These are phyloP conservation scores for Gymnopus androsaceus DNA, from an alignment of 1,284 basidiomycete species.

Conservation along the genomic window DNA sequence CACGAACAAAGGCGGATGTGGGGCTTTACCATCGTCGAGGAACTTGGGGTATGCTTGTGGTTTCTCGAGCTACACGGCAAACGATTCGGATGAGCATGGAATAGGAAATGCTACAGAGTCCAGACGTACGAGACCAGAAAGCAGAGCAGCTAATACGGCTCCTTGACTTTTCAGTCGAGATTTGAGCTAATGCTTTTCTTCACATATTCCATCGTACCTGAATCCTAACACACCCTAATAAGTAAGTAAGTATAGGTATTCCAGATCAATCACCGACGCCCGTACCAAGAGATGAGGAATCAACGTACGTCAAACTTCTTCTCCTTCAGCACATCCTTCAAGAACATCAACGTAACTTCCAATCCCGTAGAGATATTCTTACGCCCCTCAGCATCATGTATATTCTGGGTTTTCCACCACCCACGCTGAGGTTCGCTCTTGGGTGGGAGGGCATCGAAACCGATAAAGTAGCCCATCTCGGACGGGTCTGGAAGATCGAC, in stretches of 20 bases:
- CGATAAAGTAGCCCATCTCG: constrained; percentile 32
- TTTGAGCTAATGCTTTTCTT: background rate
- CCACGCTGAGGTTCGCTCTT: constrained; percentile 68
- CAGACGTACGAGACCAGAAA: constrained; percentile 65
- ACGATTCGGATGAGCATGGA: background rate
- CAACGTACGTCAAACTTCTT: constrained; percentile 55
- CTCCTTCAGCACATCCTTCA: constrained; percentile 51
- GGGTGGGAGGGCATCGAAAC: constrained; percentile 38
- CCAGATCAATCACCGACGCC: background rate
- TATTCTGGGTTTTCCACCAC: constrained; percentile 71
- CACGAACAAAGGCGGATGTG: constrained; percentile 71
- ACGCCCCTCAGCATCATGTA: no score
- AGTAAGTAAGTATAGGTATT: background rate
- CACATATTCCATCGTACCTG: constrained; percentile 45
- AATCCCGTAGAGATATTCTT: constrained; percentile 59
- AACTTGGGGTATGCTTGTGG: constrained; percentile 61
- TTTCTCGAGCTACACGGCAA: constrained; percentile 25
- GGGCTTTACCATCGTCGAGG: constrained; percentile 61
- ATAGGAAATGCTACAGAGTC: background rate
- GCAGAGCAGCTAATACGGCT: constrained; percentile 75
- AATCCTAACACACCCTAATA: constrained; percentile 82
- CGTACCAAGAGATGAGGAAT: background rate
- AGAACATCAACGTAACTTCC: constrained; percentile 51
- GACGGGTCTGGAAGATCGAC: constrained; percentile 68
- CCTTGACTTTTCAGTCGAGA: constrained; percentile 69